Percentiles rank a stretch among this genome's conserved stretches.
Conservation (phyloP, 2,329 filamentous ascomycete genomes). For the Setomelanomma holmii region DNA sequence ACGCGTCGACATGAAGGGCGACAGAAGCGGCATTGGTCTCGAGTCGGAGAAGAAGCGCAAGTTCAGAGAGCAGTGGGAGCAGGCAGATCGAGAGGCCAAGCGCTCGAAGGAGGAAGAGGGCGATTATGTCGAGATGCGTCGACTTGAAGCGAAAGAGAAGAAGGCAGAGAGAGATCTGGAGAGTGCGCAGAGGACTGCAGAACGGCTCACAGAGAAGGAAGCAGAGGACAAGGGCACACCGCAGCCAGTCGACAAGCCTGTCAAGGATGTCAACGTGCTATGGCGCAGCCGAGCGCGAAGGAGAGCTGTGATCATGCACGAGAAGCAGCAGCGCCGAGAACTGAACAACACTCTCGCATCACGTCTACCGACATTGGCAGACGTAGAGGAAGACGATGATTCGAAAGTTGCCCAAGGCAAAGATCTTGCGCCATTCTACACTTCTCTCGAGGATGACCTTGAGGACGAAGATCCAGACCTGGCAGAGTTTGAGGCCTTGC, state of each 20-base stretch:
- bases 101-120: conserved; percentile 56
- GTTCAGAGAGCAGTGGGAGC: conserved; percentile 50
- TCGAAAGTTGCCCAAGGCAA: conserved; percentile 73
- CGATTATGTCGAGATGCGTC: conserved; percentile 44
- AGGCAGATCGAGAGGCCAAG: conserved; percentile 42
- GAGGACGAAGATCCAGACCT: conserved; percentile 84
- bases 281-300: conserved; percentile 78
- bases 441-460: conserved; percentile 68
- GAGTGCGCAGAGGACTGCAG: conserved; percentile 82
- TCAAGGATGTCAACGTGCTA: conserved; percentile 75
- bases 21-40: conserved; percentile 81
- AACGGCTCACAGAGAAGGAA: conserved; percentile 67
- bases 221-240: conserved; percentile 30
- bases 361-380: conserved; percentile 63
- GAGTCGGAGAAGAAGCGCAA: conserved; percentile 85
- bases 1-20: conserved; percentile 76
- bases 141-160: conserved; percentile 44
- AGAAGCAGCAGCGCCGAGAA: conserved; percentile 50
- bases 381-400: conserved; percentile 72
- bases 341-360: conserved; percentile 45
- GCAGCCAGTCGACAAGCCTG: conserved; percentile 55
- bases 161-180: conserved; percentile 70
- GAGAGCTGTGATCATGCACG: conserved; percentile 73
- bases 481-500: conserved; percentile 76
- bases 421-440: conserved; percentile 56